phyloP scores from a whole-genome alignment of 352 stramenopile genomes.

The Peronosclerospora sorghi region DNA sequence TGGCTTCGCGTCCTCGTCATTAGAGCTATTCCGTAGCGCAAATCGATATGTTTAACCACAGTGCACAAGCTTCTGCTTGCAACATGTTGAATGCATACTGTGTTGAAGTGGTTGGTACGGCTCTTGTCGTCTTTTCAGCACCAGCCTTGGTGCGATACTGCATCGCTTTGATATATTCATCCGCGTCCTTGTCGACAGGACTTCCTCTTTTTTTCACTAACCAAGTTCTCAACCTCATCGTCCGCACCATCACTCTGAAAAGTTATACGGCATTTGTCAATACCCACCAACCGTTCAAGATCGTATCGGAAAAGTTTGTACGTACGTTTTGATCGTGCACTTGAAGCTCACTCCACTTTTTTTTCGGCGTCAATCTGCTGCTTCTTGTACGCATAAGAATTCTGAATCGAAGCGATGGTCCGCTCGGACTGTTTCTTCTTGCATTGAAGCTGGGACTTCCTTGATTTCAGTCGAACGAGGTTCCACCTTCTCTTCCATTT shows the following conservation, averaged over 20 bases:
- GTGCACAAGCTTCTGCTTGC: not conserved
- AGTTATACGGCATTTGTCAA: not conserved
- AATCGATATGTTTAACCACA: not conserved
- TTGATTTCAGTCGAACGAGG: conserved; percentile 42
- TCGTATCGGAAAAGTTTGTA: not conserved
- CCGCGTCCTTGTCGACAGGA: conserved; percentile 51
- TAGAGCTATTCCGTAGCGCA: conserved; percentile 8
- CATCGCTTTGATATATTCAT: conserved; percentile 65
- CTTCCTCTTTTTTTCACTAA: conserved; percentile 72
- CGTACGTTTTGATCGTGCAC: conserved; percentile 61
- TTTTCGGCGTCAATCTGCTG: conserved; percentile 72
- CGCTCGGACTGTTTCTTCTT: conserved; percentile 82
- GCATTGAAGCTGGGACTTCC: conserved; percentile 81
- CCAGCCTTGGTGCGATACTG: conserved; percentile 41
- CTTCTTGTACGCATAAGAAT: conserved; percentile 78
- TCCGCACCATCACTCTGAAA: conserved; percentile 28
- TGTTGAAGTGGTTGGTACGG: conserved; percentile 11
- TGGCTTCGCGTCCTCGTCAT: conserved; percentile 24
- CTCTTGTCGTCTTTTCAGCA: conserved; percentile 11
- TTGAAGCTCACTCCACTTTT: conserved; percentile 63
- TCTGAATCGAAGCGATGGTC: conserved; percentile 65
- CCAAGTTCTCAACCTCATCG: conserved; percentile 73
- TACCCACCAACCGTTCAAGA: conserved; percentile 1
- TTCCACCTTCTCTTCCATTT: conserved; percentile 41
- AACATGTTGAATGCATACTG: conserved; percentile 4